Base-by-base conservation (phyloP, 176 grass and related monocot species). In the Carex littledalei region DNA sequence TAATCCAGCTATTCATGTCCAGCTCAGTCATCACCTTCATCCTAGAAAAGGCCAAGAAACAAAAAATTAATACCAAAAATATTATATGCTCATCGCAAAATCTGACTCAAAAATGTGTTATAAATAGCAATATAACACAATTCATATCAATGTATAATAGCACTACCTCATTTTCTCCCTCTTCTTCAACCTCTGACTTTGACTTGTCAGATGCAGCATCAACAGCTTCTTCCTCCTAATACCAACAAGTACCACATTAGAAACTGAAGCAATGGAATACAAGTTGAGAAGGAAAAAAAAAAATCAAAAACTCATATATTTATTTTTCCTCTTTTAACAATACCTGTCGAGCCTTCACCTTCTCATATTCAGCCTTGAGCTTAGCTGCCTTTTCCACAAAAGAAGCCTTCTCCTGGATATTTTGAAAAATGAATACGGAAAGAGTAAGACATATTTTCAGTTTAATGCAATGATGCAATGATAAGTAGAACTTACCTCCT, bases 171-270 rank as follows among this genome's bases (percentile, higher is more conserved):
- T 79, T 67, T 15, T 82, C 80, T 32, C 79, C 82, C 13, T 88
- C 87, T 62, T 90, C 88, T n/a, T 89, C 84, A 63, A 89, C 84
- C 68, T 86, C 88, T 47, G 88, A 87, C 80, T 90, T 90, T 18
- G 88, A 90, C 50, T 84, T 90, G 24, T 90, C 88, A 63, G 85
- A 90, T 55, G 2, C 85, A 8, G 65, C 88, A 47, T 86, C 87
- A 41, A 3, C 83, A 6, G 61, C 78, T 55, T 89, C 88, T 16
- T 82, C 87, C 77, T 76, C 71, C 87, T 89, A 53, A 73, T 64
- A 3, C 22, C 21, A 16, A 26, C 50, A 84, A 43, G n/a, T 7
- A 79, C 11, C 63, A 79, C 1, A 67, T 47, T 80, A 76, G 21
- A 76, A 41, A 11, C 10, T 20, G 6, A 43, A 21, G 37, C 6